Base-by-base conservation (phyloP, 2,329 filamentous ascomycete species). In the Alternaria gaisen region DNA sequence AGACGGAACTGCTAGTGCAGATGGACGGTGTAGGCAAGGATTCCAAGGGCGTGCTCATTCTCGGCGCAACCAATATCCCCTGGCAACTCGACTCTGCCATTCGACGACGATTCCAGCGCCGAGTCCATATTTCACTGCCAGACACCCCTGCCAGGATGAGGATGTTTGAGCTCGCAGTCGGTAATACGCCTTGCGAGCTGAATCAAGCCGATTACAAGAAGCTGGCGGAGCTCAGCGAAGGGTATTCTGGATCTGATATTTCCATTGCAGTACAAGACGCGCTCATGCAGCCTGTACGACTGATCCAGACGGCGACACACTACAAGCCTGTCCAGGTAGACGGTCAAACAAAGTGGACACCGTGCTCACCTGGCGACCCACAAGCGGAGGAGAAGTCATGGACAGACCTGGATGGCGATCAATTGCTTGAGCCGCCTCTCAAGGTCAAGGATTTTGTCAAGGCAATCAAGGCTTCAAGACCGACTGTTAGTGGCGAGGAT, bases 21-120 rank as follows among this genome's bases (percentile, higher is more conserved):
- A 99, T 99, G 95, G 95, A 99, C 72, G 96, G 95, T 81, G 95
- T 99, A 10, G 96, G 95, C 65, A 94, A 96, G 65, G 95, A 99
- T 80, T 94, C 91, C 64, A 93, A 91, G 72, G 95, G 94, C 20
- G 94, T 99, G 9, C 84, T 99, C 24, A 96, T 99, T 41, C 87
- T 99, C 4, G 95, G 95, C 62, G 95, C 95, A 55, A 99, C 95
- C 58, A 99, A 99, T 78, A 98, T 99, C 64, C 95, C 95, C 18
- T 99, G 95, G 95, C 94, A 99, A 83, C 86, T 99, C 50, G 95
- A 99, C 78, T 91, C 93, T 11, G 95, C 95, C 70, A 99, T 99
- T 72, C 90, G 95, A 70, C 88, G 95, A 79, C 92, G 95, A 75
- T 99, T 99, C 84, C 96, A 99, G 80, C 87, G 95, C 71, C 87